Base-by-base conservation (phyloP, 2,329 filamentous ascomycete species). In the Triangularia verruculosa region DNA sequence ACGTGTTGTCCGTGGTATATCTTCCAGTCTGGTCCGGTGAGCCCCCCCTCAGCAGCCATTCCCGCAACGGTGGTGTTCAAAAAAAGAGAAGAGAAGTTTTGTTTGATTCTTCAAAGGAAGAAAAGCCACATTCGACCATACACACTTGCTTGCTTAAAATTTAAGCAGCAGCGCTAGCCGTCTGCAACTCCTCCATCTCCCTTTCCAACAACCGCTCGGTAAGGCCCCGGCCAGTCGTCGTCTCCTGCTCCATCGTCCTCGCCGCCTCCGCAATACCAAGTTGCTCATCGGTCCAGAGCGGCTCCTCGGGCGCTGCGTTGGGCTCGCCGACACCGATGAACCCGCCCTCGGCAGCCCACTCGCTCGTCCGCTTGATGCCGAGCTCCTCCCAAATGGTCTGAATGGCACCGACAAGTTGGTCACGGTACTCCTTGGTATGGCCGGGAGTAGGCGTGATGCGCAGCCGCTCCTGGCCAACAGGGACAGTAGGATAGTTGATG, bases 401-500 rank as follows among this genome's bases (percentile, higher is more conserved):
- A 32, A 99, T 80, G 4, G 94, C 93, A 64, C 87, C 78, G 27
- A 97, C 88, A 4, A 99, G 88, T 72, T 96, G 87, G 69, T 96
- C 90, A 66, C 93, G 92, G 79, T 91, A 92, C 70, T 91, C 86
- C 78, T 90, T 90, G 61, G 86, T 87, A 76, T 99, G 95, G 52
- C 95, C 95, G 0, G 95, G 95, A 0, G 95, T 99, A 0, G 95
- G 95, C 1, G 95, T 99, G 76, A 99, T 92, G 69, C 95, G 90
- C 62, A 99, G 89, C 64, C 95, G 89, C 78, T 99, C 95, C 81
- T 99, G 93, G n/a, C 95, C 95, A 6, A 96, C 92, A 2, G 95
- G 95, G 2, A 99, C 95, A 59, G 95, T 99, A 1, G 95, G 95
- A 79, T 98, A 98, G 81, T 99, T 99, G 84, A 99, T 98, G 61